These are phyloP conservation scores for Geotrichum bryndzae DNA, from an alignment of 1,139 yeast species.

Conservation along the genomic window DNA sequence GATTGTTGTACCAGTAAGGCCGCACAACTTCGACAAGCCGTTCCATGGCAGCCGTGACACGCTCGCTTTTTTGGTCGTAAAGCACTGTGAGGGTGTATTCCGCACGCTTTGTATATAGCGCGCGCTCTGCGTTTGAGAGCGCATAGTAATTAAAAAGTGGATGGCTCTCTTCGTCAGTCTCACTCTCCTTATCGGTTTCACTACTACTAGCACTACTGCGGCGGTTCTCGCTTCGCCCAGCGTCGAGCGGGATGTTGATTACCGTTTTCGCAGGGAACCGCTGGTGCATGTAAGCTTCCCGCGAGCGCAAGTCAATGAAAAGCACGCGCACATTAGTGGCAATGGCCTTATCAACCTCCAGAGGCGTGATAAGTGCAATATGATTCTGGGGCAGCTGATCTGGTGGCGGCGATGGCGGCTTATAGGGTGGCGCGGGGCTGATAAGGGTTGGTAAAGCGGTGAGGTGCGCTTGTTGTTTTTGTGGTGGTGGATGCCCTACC, in stretches of 20 bases:
- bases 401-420: slow-evolving; percentile 26
- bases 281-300: slow-evolving; percentile 50
- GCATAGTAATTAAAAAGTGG: background rate
- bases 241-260: slow-evolving; percentile 46
- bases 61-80: background rate
- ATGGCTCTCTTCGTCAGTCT: background rate
- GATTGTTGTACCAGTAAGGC: background rate
- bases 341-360: background rate
- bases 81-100: background rate
- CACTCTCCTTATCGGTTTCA: background rate
- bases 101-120: background rate
- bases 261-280: slow-evolving; percentile 54
- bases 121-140: background rate
- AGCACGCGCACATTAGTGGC: background rate
- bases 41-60: background rate
- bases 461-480: background rate
- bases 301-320: slow-evolving; percentile 44
- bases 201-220: background rate
- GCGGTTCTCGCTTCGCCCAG: background rate
- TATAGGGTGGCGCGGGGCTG: slow-evolving; percentile 28
- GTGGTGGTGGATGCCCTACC: background rate
- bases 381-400: slow-evolving; percentile 7
- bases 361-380: background rate
- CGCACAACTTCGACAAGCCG: background rate
- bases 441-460: background rate